These are phyloP conservation scores for Alternaria sp. DNA, from an alignment of 2,329 filamentous ascomycete genomes.

Conservation along the genomic window DNA sequence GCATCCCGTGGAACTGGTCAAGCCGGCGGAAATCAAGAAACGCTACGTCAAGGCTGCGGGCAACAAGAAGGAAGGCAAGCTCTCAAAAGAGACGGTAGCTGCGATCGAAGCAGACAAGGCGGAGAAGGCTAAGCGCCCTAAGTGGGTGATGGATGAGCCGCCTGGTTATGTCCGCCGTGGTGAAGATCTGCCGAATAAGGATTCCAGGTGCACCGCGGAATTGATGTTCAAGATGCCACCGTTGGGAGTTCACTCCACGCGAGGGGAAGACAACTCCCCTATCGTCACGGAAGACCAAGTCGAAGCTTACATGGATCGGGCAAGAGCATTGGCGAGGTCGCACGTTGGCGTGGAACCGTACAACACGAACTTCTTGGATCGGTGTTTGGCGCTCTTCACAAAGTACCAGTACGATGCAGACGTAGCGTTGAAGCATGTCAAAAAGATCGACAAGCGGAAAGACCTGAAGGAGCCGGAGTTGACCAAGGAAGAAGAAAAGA, in stretches of 20 bases:
- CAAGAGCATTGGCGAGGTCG: slow-evolving; percentile 67
- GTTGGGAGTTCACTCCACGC: slow-evolving; percentile 57
- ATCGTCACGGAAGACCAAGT: slow-evolving; percentile 66
- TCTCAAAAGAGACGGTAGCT: slow-evolving; percentile 80
- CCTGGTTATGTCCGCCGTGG: slow-evolving; percentile 84
- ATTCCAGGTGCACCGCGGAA: slow-evolving; percentile 77
- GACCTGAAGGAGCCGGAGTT: slow-evolving; percentile 86
- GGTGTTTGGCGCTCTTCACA: slow-evolving; percentile 78
- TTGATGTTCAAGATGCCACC: slow-evolving; percentile 80
- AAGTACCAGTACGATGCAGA: slow-evolving; percentile 75
- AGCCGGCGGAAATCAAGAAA: slow-evolving; percentile 85
- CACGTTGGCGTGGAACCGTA: slow-evolving; percentile 74
- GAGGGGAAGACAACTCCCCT: slow-evolving; percentile 56
- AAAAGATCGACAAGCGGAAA: slow-evolving; percentile 70
- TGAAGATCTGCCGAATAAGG: slow-evolving; percentile 76
- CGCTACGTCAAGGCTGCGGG: slow-evolving; percentile 68
- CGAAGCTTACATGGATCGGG: slow-evolving; percentile 77
- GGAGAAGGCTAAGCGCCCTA: slow-evolving; percentile 81
- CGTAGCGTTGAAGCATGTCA: slow-evolving; percentile 73
- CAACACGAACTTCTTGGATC: slow-evolving; percentile 87
- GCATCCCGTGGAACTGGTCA: slow-evolving; percentile 86
- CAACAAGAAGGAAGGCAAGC: slow-evolving; percentile 78
- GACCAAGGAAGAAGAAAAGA: slow-evolving; percentile 79
- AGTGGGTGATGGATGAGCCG: slow-evolving; percentile 93
- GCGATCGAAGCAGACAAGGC: slow-evolving; percentile 83